phyloP scores from a whole-genome alignment of 2,329 filamentous ascomycete genomes.

The Seiridium unicorne region DNA sequence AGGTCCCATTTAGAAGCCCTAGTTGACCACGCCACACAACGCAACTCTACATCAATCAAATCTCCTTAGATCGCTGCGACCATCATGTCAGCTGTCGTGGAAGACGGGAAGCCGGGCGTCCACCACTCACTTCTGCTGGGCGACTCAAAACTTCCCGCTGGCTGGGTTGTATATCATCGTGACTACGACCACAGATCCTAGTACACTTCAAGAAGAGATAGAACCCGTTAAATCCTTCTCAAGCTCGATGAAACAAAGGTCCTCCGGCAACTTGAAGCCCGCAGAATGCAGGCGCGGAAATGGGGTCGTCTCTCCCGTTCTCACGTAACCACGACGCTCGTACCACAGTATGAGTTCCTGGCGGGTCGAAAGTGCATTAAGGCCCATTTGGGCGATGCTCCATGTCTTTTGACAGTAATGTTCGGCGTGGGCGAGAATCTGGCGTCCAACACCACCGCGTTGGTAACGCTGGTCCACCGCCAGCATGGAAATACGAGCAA shows the following conservation, averaged over 20 bases:
- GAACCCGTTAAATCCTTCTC: constrained; percentile 10
- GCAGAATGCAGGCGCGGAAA: constrained; percentile 37
- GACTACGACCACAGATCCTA: no score
- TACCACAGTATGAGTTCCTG: constrained; percentile 47
- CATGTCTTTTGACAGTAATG: constrained; percentile 29
- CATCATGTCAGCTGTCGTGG: no score
- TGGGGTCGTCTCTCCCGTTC: constrained; percentile 35
- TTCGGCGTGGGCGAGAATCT: constrained; percentile 40
- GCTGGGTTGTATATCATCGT: no score
- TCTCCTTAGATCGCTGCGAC: no score
- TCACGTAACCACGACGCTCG: constrained; percentile 37
- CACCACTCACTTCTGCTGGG: no score
- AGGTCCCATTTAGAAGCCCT: no score
- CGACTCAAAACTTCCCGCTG: no score
- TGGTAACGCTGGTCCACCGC: constrained; percentile 43
- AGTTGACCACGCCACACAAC: no score
- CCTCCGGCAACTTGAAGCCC: constrained; percentile 36
- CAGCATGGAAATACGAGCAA: constrained; percentile 46
- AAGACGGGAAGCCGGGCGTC: no score
- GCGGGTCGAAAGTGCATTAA: constrained; percentile 42
- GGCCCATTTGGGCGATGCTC: constrained; percentile 35
- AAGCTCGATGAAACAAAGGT: constrained; percentile 38
- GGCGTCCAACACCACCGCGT: constrained; percentile 40
- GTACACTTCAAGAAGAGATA: no score
- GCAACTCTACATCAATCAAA: no score